Conservation (phyloP, 257 asterid species). For the Solanum habrochaites region DNA sequence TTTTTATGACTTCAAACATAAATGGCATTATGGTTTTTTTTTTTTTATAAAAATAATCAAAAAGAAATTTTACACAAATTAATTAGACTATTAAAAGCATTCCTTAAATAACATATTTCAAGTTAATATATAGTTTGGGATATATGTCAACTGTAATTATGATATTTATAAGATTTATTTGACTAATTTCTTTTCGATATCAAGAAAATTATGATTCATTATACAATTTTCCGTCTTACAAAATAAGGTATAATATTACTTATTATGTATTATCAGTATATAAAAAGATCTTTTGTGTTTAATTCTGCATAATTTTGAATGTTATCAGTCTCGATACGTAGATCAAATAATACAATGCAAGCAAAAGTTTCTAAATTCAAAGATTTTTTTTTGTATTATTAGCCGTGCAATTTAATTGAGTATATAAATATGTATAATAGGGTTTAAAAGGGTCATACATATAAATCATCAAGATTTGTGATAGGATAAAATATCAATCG, state of each 20-base stretch:
- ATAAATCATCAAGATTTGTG: neutral
- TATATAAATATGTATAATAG: neutral
- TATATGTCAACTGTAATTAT: neutral
- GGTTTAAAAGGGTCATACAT: neutral
- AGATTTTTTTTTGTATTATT: neutral
- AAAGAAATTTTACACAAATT: neutral
- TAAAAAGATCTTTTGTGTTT: no score
- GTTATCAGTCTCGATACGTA: no score
- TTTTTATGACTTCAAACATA: neutral
- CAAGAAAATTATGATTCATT: neutral
- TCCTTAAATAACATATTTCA: neutral
- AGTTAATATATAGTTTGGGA: neutral
- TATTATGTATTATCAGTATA: neutral
- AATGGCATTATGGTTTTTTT: neutral
- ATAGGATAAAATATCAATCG: neutral
- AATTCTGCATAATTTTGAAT: no score
- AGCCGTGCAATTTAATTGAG: neutral
- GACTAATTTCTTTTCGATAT: neutral
- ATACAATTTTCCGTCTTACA: neutral
- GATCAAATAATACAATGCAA: no score
- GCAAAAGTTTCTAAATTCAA: no score
- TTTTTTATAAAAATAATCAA: fast-evolving
- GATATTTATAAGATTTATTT: neutral
- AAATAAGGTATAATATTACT: neutral
- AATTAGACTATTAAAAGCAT: neutral